Base-by-base conservation (phyloP, 768 basidiomycete species). In the Mycena latifolia region DNA sequence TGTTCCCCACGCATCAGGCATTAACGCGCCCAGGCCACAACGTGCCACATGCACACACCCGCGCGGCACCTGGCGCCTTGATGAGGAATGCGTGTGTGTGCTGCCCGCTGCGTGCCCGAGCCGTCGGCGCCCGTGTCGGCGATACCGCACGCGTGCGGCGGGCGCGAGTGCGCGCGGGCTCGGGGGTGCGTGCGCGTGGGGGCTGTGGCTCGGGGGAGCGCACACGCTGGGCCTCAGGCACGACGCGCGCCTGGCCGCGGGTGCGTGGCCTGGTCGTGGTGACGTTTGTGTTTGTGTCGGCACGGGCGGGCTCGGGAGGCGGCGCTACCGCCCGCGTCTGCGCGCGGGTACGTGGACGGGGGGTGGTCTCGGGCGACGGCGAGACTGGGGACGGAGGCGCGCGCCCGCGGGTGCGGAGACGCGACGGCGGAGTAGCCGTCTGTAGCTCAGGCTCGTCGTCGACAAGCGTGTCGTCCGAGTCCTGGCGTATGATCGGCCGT, bases 391-490 rank as follows among this genome's bases (percentile, higher is more conserved):
- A 55, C 1, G 51, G 20, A 12, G 57, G 52, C 12, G 35, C 45
- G 20, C 25, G 41, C n/a, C 25, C 43, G 24, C 29, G 39, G 3
- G 48, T 14, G 33, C 50, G 63, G 41, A 39, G n/a, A 53, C n/a
- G 56, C 20, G 41, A 22, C 14, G 12, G 17, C 9, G 31, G 31
- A 17, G 22, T 52, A 24, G 51, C 20, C 31, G 12, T 35, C 56
- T 18, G 41, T 14, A 14, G 15, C 5, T 27, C 63, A 46, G 50
- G 24, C 18, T 25, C 59, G 18, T 15, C 8, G 3, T 59, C 52
- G 1, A 65, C 64, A 9, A 65, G 45, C 0, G 64, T 65, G n/a
- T 65, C 64, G 17, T 65, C 64, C 15, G 64, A 59, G 24, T 65
- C 37, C 45, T 59, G 51, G 27, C 64, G 56, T 45, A 24, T 33